Conservation (phyloP, 192 early-diverging fungal species). For the Coemansia pectinata region DNA sequence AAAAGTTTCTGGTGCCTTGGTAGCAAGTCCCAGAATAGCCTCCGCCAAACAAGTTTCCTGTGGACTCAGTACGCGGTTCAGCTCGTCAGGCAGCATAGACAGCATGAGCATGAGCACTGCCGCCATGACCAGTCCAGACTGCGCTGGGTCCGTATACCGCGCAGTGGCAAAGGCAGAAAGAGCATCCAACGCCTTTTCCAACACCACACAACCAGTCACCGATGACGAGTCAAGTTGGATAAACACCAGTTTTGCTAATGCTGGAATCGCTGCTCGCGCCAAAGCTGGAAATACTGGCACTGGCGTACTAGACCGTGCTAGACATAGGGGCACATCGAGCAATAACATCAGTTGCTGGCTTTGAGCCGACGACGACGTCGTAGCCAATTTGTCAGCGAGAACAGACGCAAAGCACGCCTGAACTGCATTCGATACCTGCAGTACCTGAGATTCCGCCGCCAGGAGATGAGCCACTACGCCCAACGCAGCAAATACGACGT, state of each 20-base stretch:
- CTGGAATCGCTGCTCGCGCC: constrained; percentile 17
- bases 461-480: constrained; percentile 6
- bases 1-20: constrained; percentile 16
- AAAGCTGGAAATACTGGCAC: not conserved
- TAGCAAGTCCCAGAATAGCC: constrained; percentile 25
- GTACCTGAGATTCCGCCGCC: not conserved
- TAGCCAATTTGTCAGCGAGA: not conserved
- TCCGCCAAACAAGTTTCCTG: constrained; percentile 10
- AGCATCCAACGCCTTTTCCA: not conserved
- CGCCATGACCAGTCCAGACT: constrained; percentile 12
- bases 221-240: not conserved
- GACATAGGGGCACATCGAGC: not conserved
- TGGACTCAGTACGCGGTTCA: not conserved
- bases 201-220: not conserved
- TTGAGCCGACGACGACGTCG: no score
- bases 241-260: constrained; percentile 12
- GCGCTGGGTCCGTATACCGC: not conserved
- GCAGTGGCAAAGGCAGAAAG: constrained; percentile 18
- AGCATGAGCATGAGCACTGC: constrained; percentile 38
- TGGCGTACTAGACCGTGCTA: not conserved
- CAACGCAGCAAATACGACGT: not conserved
- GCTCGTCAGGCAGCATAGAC: constrained; percentile 27
- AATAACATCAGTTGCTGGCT: not conserved
- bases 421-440: constrained; percentile 3
- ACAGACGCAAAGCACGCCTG: not conserved